phyloP scores from a whole-genome alignment of 129 eudicot species.

The Flaveria linearis region DNA sequence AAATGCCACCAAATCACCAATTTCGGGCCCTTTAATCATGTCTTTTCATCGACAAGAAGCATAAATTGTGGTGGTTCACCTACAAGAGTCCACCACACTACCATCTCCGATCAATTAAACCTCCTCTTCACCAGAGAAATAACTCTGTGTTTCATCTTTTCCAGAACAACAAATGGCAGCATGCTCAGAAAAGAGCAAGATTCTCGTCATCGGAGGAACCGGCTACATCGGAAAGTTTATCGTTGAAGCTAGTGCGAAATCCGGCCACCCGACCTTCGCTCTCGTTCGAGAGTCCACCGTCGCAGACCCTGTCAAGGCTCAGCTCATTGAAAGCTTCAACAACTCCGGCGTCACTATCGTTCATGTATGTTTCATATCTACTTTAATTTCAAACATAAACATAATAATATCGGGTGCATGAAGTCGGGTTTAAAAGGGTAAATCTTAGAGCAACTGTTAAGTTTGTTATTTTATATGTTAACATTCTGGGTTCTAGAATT shows the following conservation, averaged over 20 bases:
- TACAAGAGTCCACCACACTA: conserved; percentile 15
- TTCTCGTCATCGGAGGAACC: conserved; percentile 72
- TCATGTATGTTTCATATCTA: conserved; percentile 34
- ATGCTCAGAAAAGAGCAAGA: conserved; percentile 59
- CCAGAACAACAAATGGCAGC: conserved; percentile 35
- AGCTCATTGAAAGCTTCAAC: conserved; percentile 57
- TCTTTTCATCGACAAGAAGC: conserved; percentile 13
- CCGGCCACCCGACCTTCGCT: conserved; percentile 65
- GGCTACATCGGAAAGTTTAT: conserved; percentile 74
- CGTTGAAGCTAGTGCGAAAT: conserved; percentile 59
- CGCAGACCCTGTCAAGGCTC: conserved; percentile 58
- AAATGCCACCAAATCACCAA: conserved; percentile 8
- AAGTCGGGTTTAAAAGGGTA: too few relatives aligned
- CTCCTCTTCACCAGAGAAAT: conserved; percentile 5
- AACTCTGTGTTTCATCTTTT: too few relatives aligned
- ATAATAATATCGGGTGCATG: too few relatives aligned
- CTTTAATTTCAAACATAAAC: not conserved
- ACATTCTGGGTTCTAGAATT: too few relatives aligned
- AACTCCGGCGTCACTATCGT: conserved; percentile 54
- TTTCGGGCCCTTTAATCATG: conserved; percentile 4
- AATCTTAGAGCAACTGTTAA: too few relatives aligned
- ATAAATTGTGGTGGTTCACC: conserved; percentile 19
- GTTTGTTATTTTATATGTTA: too few relatives aligned
- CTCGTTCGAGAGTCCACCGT: conserved; percentile 53
- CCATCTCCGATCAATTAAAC: not conserved